phyloP scores from a whole-genome alignment of 306 rosid genomes.

The Prunus kanzakura region DNA sequence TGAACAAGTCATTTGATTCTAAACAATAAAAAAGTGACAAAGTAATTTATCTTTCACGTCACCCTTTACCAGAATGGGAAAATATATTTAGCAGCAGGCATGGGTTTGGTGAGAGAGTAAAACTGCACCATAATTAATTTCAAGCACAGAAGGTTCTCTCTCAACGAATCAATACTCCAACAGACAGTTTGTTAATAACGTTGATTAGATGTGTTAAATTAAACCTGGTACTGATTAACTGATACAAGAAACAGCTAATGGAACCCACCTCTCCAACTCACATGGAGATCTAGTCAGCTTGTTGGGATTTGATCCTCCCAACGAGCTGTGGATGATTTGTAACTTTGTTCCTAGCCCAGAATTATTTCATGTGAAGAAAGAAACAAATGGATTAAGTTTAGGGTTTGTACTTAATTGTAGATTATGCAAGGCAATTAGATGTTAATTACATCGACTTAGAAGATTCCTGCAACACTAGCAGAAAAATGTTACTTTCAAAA shows the following conservation, averaged over 20 bases:
- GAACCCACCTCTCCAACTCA: neutral
- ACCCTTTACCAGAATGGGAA: slow-evolving; percentile 5
- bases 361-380: slow-evolving; percentile 5
- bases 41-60: slow-evolving; percentile 2
- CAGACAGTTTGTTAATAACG: neutral
- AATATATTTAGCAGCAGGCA: neutral
- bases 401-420: neutral
- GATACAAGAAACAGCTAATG: neutral
- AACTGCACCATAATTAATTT: neutral
- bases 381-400: neutral
- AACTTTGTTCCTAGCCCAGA: neutral
- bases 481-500: neutral
- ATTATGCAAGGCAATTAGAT: neutral
- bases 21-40: too few relatives aligned
- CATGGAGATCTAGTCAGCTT: neutral
- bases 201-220: too few relatives aligned
- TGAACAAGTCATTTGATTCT: neutral
- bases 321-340: neutral
- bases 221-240: too few relatives aligned
- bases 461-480: neutral
- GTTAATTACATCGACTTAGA: neutral
- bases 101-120: slow-evolving; percentile 3
- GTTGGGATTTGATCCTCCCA: neutral
- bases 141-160: neutral
- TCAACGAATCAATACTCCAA: too few relatives aligned